A percentile compares a stretch with the other conserved stretches of the same genome.
Conservation (phyloP, 805 yeast genomes). For the Metschnikowia vanudenii region DNA sequence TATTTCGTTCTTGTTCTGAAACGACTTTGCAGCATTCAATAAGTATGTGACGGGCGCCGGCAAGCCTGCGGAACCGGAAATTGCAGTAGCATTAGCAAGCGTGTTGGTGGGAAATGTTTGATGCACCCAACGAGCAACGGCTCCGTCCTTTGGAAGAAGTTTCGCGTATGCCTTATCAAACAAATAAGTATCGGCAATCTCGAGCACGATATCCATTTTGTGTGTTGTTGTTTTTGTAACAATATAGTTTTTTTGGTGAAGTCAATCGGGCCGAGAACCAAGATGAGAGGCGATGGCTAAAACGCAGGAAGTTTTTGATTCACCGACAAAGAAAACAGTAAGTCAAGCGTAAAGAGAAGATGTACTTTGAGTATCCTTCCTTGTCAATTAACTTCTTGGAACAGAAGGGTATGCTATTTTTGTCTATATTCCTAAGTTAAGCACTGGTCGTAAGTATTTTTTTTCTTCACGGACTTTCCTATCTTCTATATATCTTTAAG, state of each 20-base stretch:
- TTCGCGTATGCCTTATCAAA: constrained; percentile 76
- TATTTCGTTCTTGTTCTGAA: constrained; percentile 39
- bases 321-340: no score
- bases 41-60: constrained; percentile 18
- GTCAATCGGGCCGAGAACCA: background rate
- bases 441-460: background rate
- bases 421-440: no score
- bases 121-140: constrained; percentile 28
- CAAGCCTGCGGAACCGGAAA: constrained; percentile 13
- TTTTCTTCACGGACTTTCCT: background rate
- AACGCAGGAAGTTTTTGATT: background rate
- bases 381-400: no score
- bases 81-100: constrained; percentile 15
- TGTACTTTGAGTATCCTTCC: no score
- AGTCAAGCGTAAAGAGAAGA: no score
- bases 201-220: constrained; percentile 87
- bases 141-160: constrained; percentile 57
- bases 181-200: constrained; percentile 66
- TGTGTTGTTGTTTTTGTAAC: background rate
- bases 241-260: background rate
- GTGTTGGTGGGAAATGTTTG: constrained; percentile 12
- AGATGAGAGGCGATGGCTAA: constrained; percentile 3
- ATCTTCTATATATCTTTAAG: constrained; percentile 3
- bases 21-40: constrained; percentile 18
- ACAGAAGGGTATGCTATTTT: no score